Evolutionary conservation across 2,329 filamentous ascomycete species (phyloP).

Genomic region (Cladosporium phlei): DNA sequence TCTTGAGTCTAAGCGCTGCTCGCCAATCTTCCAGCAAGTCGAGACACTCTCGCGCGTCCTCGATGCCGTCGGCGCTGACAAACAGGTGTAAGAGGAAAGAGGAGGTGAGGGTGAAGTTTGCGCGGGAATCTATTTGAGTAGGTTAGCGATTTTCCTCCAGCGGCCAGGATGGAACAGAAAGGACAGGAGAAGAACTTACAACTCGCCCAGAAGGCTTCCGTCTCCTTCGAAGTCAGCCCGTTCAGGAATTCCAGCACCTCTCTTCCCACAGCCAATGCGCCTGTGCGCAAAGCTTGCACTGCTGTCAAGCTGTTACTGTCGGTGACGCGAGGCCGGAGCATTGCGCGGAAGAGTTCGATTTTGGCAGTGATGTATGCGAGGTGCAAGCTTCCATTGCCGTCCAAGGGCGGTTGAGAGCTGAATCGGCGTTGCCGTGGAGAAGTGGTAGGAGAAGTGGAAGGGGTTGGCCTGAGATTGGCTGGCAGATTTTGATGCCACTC

Average conservation of each 20-base stretch:
- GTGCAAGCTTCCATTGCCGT: slow-evolving; percentile 44
- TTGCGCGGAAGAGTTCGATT: slow-evolving; percentile 48
- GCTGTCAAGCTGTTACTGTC: slow-evolving; percentile 25
- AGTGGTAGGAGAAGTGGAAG: slow-evolving; percentile 7
- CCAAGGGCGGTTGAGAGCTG: slow-evolving; percentile 39
- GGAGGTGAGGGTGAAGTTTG: slow-evolving; percentile 33
- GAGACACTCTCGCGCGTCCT: slow-evolving; percentile 30
- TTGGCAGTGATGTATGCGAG: slow-evolving; percentile 51
- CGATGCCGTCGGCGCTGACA: slow-evolving; percentile 25
- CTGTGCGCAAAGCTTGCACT: slow-evolving; percentile 28
- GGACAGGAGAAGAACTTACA: slow-evolving; percentile 24
- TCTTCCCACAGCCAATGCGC: slow-evolving; percentile 28
- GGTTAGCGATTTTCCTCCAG: slow-evolving; percentile 1
- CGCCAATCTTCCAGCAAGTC: slow-evolving; percentile 29
- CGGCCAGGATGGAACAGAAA: no score
- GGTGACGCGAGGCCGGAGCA: slow-evolving; percentile 39
- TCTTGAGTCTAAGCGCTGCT: slow-evolving; percentile 29
- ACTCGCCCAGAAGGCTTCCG: slow-evolving; percentile 33
- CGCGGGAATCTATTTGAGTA: slow-evolving; percentile 26
- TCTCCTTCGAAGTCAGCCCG: slow-evolving; percentile 25
- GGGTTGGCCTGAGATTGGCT: slow-evolving; percentile 23
- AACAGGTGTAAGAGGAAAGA: slow-evolving; percentile 32
- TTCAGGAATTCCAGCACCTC: slow-evolving; percentile 31
- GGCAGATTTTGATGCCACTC: slow-evolving; percentile 48
- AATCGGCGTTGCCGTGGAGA: slow-evolving; percentile 16